phyloP scores from a whole-genome alignment of 306 rosid genomes.

The Myrica gale region DNA sequence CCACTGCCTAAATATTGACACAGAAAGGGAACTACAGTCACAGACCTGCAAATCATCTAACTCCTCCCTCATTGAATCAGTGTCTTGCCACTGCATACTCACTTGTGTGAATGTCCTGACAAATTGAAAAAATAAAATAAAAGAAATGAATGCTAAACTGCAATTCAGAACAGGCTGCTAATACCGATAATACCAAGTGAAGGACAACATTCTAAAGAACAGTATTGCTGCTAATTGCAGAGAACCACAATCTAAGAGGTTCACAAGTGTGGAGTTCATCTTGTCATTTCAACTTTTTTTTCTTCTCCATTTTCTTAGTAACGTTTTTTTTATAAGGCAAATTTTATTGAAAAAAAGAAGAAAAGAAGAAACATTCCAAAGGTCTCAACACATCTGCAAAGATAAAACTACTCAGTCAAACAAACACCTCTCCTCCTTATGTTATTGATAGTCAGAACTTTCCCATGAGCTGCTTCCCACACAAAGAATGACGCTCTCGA shows the following conservation, averaged over 20 bases:
- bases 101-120: constrained; percentile 97
- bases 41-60: constrained; percentile 91
- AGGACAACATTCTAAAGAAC: not conserved
- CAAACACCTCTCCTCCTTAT: too few relatives aligned
- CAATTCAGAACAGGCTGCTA: not conserved
- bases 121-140: constrained; percentile 20
- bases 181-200: not conserved
- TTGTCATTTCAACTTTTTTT: not conserved
- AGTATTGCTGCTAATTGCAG: not conserved
- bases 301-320: too few relatives aligned
- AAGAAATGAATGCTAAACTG: constrained; percentile 23
- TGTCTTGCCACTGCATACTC: constrained; percentile 97
- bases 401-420: too few relatives aligned
- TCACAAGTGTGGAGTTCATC: not conserved
- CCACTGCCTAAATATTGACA: constrained; percentile 14
- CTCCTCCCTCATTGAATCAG: constrained; percentile 98
- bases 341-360: too few relatives aligned
- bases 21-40: constrained; percentile 25
- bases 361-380: too few relatives aligned
- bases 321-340: too few relatives aligned
- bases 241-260: not conserved
- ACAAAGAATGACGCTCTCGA: too few relatives aligned
- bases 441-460: too few relatives aligned
- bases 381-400: too few relatives aligned
- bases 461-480: too few relatives aligned